These are phyloP conservation scores for Phialophora chinensis DNA, from an alignment of 2,329 filamentous ascomycete genomes.

Conservation along the genomic window DNA sequence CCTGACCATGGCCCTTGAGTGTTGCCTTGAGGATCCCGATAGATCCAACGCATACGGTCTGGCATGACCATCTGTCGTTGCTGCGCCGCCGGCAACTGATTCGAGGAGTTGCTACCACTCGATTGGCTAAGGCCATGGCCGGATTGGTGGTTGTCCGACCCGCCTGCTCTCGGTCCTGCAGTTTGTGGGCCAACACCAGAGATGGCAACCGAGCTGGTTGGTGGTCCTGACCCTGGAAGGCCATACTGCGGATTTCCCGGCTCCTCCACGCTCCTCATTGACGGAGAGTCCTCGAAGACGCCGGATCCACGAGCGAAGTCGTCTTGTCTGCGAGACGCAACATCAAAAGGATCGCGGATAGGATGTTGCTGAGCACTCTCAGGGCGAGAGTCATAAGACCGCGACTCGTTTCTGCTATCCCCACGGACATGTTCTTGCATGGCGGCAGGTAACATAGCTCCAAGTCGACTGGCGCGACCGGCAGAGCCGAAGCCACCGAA, in stretches of 20 bases:
- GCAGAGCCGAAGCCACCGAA: conserved; percentile 67
- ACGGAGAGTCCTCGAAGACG: conserved; percentile 31
- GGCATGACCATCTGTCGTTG: conserved; percentile 98
- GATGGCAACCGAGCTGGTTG: conserved; percentile 25
- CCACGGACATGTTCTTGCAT: conserved; percentile 91
- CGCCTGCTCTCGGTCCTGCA: conserved; percentile 22
- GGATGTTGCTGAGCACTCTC: conserved; percentile 36
- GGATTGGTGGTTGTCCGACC: conserved; percentile 36
- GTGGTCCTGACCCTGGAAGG: conserved; percentile 19
- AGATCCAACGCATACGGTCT: conserved; percentile 98
- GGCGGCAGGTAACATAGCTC: conserved; percentile 81
- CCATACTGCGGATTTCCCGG: conserved; percentile 24
- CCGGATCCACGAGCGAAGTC: conserved; percentile 31
- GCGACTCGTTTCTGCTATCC: conserved; percentile 49
- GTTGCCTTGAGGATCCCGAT: conserved; percentile 89
- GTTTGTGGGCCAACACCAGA: conserved; percentile 22
- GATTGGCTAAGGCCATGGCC: conserved; percentile 47
- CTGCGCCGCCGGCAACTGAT: conserved; percentile 70
- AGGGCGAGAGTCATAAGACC: conserved; percentile 32
- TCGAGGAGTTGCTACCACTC: conserved; percentile 36
- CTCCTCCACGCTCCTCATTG: conserved; percentile 33
- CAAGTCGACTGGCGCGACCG: conserved; percentile 79
- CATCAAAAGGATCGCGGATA: conserved; percentile 37
- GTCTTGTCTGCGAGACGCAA: conserved; percentile 28
- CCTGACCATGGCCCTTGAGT: conserved; percentile 95